Percentiles rank a stretch among this genome's conserved stretches.
Evolutionary conservation across 257 asterid genomes (phyloP).

Genomic region (Ehretia macrophylla): DNA sequence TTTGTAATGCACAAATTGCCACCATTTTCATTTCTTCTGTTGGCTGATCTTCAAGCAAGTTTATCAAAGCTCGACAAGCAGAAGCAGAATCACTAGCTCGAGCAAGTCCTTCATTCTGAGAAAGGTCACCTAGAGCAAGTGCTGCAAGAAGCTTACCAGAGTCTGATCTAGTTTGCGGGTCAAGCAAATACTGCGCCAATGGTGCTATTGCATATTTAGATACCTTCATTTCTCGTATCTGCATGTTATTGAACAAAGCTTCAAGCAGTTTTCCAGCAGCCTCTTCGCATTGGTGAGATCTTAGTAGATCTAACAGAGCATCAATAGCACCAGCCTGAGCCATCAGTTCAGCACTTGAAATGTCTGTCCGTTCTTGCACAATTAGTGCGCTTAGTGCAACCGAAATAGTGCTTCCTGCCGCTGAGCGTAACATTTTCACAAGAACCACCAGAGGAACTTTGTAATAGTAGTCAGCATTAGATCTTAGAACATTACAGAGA

Average conservation of each 20-base stretch:
- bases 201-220: constrained; percentile 80
- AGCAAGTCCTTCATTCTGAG: constrained; percentile 87
- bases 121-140: constrained; percentile 84
- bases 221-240: constrained; percentile 70
- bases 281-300: constrained; percentile 85
- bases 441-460: constrained; percentile 63
- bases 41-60: constrained; percentile 62
- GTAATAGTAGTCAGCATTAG: constrained; percentile 51
- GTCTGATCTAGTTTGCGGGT: constrained; percentile 77
- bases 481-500: constrained; percentile 58
- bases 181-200: constrained; percentile 76
- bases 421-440: constrained; percentile 64
- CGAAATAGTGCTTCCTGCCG: constrained; percentile 40
- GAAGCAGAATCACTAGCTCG: constrained; percentile 67
- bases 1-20: constrained; percentile 78
- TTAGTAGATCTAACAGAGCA: constrained; percentile 66
- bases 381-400: constrained; percentile 64
- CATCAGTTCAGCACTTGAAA: constrained; percentile 62
- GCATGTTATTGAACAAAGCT: constrained; percentile 57
- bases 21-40: constrained; percentile 77
- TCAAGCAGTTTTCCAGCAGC: constrained; percentile 64
- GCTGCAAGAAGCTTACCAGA: constrained; percentile 69
- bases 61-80: constrained; percentile 75
- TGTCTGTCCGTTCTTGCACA: constrained; percentile 62
- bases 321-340: constrained; percentile 83